A percentile compares a stretch with the other conserved stretches of the same genome.
Evolutionary conservation across 805 yeast species (phyloP).

Genomic region (Starmerella scarabaei): DNA sequence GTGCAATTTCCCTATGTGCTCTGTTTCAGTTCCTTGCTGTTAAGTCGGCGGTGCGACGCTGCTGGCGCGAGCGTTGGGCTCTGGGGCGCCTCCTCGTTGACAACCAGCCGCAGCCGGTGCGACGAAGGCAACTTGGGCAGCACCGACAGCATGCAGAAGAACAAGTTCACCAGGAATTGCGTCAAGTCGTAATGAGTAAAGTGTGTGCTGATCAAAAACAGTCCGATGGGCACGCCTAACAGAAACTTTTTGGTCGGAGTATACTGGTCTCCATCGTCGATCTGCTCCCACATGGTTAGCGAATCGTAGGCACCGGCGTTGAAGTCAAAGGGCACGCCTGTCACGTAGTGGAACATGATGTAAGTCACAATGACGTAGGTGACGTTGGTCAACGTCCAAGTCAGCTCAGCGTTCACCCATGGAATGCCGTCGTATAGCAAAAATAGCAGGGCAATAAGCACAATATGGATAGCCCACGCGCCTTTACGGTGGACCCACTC

Average conservation of each 20-base stretch:
- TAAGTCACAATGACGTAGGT: slow-evolving; percentile 85
- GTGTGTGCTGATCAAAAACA: slow-evolving; percentile 79
- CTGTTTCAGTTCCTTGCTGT: slow-evolving; percentile 16
- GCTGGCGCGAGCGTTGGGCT: slow-evolving; percentile 5
- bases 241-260: slow-evolving; percentile 92
- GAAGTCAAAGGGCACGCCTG: slow-evolving; percentile 95
- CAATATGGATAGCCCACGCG: slow-evolving; percentile 90
- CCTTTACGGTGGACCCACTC: slow-evolving; percentile 91
- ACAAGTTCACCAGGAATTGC: slow-evolving; percentile 63
- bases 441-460: slow-evolving; percentile 61
- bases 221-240: slow-evolving; percentile 79
- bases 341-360: slow-evolving; percentile 90
- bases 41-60: slow-evolving; percentile 12
- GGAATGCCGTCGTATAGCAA: slow-evolving; percentile 68
- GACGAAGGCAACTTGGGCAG: slow-evolving; percentile 71
- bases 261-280: slow-evolving; percentile 88
- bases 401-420: slow-evolving; percentile 65
- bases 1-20: too few species aligned
- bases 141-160: slow-evolving; percentile 74
- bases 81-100: slow-evolving; percentile 19
- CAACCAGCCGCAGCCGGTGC: slow-evolving; percentile 28
- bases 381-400: slow-evolving; percentile 88
- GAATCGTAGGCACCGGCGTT: slow-evolving; percentile 90
- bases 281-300: slow-evolving; percentile 97
- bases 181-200: slow-evolving; percentile 74